Percentiles rank a stretch among this genome's conserved stretches.
These are phyloP conservation scores for Silene uniflora DNA, from an alignment of 148 eudicot genomes.

Conservation along the genomic window DNA sequence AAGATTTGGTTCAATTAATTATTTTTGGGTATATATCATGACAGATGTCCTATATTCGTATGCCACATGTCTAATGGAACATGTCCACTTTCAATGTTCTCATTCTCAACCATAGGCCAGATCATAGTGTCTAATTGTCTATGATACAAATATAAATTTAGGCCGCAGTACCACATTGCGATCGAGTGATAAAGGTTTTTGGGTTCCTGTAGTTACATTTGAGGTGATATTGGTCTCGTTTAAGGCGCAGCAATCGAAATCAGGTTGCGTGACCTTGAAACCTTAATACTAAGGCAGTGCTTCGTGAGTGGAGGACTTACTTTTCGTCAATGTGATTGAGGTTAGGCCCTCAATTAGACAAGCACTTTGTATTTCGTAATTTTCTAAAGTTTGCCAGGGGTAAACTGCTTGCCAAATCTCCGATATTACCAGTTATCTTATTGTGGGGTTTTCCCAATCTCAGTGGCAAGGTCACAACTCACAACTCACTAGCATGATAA, in stretches of 20 bases:
- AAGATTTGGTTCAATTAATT: neutral
- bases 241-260: too few relatives aligned
- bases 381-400: neutral
- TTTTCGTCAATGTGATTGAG: neutral
- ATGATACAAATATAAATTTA: too few relatives aligned
- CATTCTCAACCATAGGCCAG: neutral
- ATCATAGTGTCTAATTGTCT: too few relatives aligned
- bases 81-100: neutral
- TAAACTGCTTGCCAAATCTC: neutral
- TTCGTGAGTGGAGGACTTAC: neutral
- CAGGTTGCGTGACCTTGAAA: too few relatives aligned
- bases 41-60: neutral
- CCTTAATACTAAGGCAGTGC: neutral
- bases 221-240: too few relatives aligned
- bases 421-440: neutral
- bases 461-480: constrained; percentile 2
- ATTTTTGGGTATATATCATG: neutral
- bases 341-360: neutral
- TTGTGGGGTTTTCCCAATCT: neutral
- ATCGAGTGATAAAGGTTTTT: neutral
- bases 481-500: neutral
- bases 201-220: too few relatives aligned
- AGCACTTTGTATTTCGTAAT: neutral
- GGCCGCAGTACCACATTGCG: too few relatives aligned
- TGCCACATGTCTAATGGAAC: constrained; percentile 14